Evolutionary conservation across 176 grass and related monocot genomes (phyloP).

Genomic region (Eremochloa ophiuroides): DNA sequence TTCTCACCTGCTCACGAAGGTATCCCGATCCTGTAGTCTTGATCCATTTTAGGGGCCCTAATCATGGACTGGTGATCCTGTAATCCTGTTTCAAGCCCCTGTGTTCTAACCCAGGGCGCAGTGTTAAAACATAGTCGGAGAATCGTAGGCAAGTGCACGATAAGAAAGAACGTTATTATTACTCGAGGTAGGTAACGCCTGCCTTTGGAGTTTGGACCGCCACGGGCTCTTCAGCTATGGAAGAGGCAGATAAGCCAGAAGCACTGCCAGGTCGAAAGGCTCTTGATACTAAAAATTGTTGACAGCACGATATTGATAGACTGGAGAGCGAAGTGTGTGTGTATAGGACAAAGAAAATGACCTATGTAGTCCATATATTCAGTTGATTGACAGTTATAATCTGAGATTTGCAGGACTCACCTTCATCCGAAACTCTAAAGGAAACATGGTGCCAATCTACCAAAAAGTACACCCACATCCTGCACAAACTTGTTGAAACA

Average conservation of each 20-base stretch:
- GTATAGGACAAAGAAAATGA: too few relatives aligned
- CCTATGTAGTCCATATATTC: too few relatives aligned
- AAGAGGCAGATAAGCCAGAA: not conserved
- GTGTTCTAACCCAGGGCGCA: not conserved
- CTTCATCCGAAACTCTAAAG: not conserved
- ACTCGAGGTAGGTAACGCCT: not conserved
- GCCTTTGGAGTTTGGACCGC: too few relatives aligned
- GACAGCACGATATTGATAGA: too few relatives aligned
- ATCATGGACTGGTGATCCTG: not conserved
- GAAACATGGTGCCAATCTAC: slow-evolving; percentile 5
- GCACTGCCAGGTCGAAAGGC: not conserved
- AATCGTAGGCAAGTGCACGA: too few relatives aligned
- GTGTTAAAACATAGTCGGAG: too few relatives aligned
- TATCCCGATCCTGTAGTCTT: too few relatives aligned
- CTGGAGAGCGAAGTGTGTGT: too few relatives aligned
- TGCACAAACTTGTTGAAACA: not conserved
- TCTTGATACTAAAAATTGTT: not conserved
- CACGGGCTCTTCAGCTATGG: too few relatives aligned
- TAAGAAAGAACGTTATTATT: not conserved
- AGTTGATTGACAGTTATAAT: not conserved
- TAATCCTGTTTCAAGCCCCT: too few relatives aligned
- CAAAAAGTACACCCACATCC: slow-evolving; percentile 31
- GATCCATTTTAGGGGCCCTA: too few relatives aligned
- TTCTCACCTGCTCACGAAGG: too few relatives aligned
- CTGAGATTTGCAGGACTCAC: not conserved